A percentile compares a stretch with the other conserved stretches of the same genome.
phyloP scores from a whole-genome alignment of 345 rosid species.

The Gossypium anomalum region DNA sequence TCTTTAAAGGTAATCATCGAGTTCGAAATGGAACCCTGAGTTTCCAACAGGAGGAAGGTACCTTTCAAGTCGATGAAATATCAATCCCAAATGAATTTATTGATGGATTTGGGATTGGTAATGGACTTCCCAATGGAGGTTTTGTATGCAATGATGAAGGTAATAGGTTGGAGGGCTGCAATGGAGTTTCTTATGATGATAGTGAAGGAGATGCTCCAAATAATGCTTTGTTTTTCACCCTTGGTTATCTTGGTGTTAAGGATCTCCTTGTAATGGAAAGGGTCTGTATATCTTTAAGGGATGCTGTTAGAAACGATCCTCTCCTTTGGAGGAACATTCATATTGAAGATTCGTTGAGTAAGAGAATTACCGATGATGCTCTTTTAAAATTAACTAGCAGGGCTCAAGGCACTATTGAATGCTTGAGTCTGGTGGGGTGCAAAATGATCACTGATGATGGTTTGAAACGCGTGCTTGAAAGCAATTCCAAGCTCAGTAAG shows the following conservation, averaged over 20 bases:
- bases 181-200: constrained; percentile 7
- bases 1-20: constrained; percentile 1
- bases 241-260: constrained; percentile 19
- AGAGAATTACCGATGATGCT: constrained; percentile 15
- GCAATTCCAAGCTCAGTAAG: constrained; percentile 16
- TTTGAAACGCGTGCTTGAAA: constrained; percentile 16
- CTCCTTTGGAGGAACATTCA: constrained; percentile 20
- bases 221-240: constrained; percentile 13
- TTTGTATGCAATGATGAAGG: not conserved
- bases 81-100: constrained; percentile 16
- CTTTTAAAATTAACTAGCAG: constrained; percentile 19
- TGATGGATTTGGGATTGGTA: constrained; percentile 14
- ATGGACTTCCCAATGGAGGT: not conserved
- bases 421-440: constrained; percentile 20
- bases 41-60: constrained; percentile 7
- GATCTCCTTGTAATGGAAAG: constrained; percentile 18
- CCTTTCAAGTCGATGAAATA: constrained; percentile 13
- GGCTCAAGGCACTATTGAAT: constrained; percentile 20
- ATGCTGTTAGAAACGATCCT: constrained; percentile 15
- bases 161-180: constrained; percentile 6
- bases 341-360: constrained; percentile 2
- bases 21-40: constrained; percentile 9
- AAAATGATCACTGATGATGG: constrained; percentile 16
- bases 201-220: constrained; percentile 14
- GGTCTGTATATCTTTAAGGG: constrained; percentile 15